A percentile compares a stretch with the other conserved stretches of the same genome.
Evolutionary conservation across 495 filamentous ascomycete species (phyloP).

Genomic region (Recurvomyces mirabilis): DNA sequence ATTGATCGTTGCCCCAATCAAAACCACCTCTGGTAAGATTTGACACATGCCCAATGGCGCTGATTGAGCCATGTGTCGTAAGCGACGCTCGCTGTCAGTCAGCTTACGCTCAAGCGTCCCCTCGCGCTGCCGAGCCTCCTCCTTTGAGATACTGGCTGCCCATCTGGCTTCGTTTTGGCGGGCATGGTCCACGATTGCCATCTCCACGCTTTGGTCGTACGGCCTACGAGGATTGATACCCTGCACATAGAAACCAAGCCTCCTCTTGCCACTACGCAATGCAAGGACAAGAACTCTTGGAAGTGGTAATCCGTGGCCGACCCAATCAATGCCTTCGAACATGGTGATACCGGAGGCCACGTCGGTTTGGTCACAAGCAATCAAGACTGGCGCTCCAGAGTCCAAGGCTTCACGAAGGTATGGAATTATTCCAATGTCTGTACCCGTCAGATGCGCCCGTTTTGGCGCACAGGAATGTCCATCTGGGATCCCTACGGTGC

Average conservation of each 20-base stretch:
- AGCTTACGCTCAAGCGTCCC: slow-evolving; percentile 3
- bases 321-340: slow-evolving; percentile 1
- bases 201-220: slow-evolving; percentile 5
- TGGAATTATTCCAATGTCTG: not conserved
- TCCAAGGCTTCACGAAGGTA: slow-evolving; percentile 2
- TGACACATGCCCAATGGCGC: slow-evolving; percentile 9
- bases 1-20: slow-evolving; percentile 9
- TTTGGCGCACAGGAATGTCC: not conserved
- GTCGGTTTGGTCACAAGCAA: not conserved
- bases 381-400: not conserved
- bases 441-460: not conserved
- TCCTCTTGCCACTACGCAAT: not conserved
- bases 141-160: not conserved
- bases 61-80: slow-evolving; percentile 7
- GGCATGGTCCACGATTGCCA: not conserved
- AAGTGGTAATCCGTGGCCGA: slow-evolving; percentile 1
- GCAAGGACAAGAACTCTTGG: not conserved
- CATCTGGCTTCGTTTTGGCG: slow-evolving; percentile 9
- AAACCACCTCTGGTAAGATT: not conserved
- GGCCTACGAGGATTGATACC: slow-evolving; percentile 8
- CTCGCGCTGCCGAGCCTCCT: slow-evolving; percentile 3
- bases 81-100: not conserved
- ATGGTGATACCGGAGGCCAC: not conserved
- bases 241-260: slow-evolving; percentile 9
- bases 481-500: slow-evolving; percentile 5